These are phyloP conservation scores for Cryptosporidium sp. DNA, from an alignment of 169 alveolate species.

Conservation along the genomic window DNA sequence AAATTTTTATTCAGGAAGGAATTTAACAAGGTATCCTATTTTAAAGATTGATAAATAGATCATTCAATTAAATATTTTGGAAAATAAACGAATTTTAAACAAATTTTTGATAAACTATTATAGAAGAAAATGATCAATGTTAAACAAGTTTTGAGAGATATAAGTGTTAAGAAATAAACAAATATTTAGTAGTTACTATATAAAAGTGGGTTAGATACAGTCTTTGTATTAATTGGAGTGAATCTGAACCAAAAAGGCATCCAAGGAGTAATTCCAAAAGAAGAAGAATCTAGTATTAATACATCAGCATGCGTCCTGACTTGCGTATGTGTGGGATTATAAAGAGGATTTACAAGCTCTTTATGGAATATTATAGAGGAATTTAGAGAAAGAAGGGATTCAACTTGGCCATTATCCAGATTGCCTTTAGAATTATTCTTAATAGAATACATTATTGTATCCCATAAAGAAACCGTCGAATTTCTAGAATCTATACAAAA, in stretches of 20 bases:
- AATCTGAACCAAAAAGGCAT: slow-evolving; percentile 58
- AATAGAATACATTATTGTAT: slow-evolving; percentile 6
- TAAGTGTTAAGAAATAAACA: background rate
- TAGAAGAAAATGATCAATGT: background rate
- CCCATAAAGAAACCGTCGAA: slow-evolving; percentile 55
- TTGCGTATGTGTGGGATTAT: slow-evolving; percentile 3
- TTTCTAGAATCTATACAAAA: slow-evolving; percentile 7
- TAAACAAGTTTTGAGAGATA: background rate
- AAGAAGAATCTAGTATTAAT: slow-evolving; percentile 33
- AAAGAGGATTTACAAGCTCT: slow-evolving; percentile 43
- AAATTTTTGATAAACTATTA: background rate
- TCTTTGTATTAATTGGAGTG: slow-evolving; percentile 23
- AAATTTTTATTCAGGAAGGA: background rate
- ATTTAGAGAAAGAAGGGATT: slow-evolving; percentile 6
- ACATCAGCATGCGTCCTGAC: slow-evolving; percentile 3
- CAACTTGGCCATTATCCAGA: background rate
- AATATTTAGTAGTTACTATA: background rate
- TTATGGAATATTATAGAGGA: slow-evolving; percentile 1
- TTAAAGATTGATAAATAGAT: no score
- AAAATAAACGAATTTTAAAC: no score
- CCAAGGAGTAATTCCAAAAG: slow-evolving; percentile 59
- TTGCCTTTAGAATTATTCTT: background rate
- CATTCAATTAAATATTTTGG: no score
- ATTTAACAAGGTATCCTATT: no score
- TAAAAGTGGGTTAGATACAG: slow-evolving; percentile 10